Evolutionary conservation across 805 yeast genomes (phyloP).

Genomic region (Vanderwaltozyma verrucispora): DNA sequence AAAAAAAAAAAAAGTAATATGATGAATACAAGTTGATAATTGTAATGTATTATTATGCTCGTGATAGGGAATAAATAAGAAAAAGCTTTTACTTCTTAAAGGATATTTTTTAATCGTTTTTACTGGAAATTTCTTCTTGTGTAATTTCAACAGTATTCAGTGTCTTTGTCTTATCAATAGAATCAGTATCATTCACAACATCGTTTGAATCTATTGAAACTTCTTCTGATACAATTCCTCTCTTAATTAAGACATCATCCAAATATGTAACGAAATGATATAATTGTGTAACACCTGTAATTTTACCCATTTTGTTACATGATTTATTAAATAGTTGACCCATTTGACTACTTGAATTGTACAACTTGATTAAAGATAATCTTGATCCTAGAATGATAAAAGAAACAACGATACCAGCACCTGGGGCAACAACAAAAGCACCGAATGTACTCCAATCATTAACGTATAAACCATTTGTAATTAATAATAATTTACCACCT

Average conservation of each 20-base stretch:
- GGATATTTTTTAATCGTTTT: no score
- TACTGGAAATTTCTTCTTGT: no score
- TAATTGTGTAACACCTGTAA: conserved; percentile 31
- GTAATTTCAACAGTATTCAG: no score
- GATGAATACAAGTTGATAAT: no score
- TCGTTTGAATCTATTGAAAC: not conserved
- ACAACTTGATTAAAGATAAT: conserved; percentile 23
- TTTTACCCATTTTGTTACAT: conserved; percentile 4
- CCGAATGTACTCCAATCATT: conserved; percentile 93
- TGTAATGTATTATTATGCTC: no score
- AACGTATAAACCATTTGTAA: conserved; percentile 72
- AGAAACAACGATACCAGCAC: conserved; percentile 61
- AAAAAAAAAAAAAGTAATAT: no score
- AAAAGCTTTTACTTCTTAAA: no score
- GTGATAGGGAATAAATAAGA: no score
- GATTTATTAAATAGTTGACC: conserved; percentile 3
- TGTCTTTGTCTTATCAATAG: not conserved
- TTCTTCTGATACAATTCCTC: not conserved
- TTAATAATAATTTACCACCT: conserved; percentile 66
- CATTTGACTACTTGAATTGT: conserved; percentile 3
- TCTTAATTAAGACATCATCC: conserved; percentile 1
- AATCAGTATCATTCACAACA: no score
- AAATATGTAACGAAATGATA: not conserved
- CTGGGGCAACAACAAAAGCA: conserved; percentile 85
- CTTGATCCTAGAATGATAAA: conserved; percentile 42